Percentiles rank a stretch among this genome's conserved stretches.
Evolutionary conservation across 768 basidiomycete species (phyloP).

Genomic region (Suillus subluteus): DNA sequence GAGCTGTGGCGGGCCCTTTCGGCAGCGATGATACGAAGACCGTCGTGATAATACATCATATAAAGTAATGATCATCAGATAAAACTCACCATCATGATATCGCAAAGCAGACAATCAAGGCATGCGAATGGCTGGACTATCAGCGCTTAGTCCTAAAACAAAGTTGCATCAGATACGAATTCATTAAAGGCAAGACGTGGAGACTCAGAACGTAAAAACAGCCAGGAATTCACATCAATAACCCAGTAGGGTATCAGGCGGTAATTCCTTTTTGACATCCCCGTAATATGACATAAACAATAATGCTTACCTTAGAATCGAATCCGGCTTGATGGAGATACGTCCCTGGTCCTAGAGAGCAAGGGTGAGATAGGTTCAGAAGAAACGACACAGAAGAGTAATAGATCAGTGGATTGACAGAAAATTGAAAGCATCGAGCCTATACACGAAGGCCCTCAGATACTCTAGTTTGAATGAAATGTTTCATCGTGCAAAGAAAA

Average conservation of each 20-base stretch:
- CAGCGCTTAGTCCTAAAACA: neutral
- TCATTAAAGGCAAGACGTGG: neutral
- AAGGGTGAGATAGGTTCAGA: neutral
- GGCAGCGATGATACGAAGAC: slow-evolving; percentile 85
- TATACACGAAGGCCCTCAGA: slow-evolving; percentile 61
- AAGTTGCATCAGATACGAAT: neutral
- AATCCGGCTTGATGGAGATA: neutral
- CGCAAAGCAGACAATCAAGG: slow-evolving; percentile 20
- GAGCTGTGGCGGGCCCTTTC: slow-evolving; percentile 96
- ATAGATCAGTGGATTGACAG: slow-evolving; percentile 67
- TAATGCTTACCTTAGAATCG: neutral
- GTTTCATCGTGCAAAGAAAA: slow-evolving; percentile 51
- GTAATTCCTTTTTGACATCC: slow-evolving; percentile 85
- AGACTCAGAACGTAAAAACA: slow-evolving; percentile 70
- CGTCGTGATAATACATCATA: slow-evolving; percentile 88
- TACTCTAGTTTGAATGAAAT: slow-evolving; percentile 90
- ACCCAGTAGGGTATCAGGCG: slow-evolving; percentile 62
- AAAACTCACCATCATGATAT: slow-evolving; percentile 37
- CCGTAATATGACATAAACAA: slow-evolving; percentile 20
- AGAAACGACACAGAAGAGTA: slow-evolving; percentile 1
- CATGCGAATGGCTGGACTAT: neutral
- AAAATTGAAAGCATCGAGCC: slow-evolving; percentile 73
- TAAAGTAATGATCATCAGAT: slow-evolving; percentile 12
- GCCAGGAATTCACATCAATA: slow-evolving; percentile 80
- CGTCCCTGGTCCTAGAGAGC: neutral